Percentiles rank a stretch among this genome's conserved stretches.
phyloP scores from a whole-genome alignment of 2,329 filamentous ascomycete genomes.

The Monosporascus sp. region DNA sequence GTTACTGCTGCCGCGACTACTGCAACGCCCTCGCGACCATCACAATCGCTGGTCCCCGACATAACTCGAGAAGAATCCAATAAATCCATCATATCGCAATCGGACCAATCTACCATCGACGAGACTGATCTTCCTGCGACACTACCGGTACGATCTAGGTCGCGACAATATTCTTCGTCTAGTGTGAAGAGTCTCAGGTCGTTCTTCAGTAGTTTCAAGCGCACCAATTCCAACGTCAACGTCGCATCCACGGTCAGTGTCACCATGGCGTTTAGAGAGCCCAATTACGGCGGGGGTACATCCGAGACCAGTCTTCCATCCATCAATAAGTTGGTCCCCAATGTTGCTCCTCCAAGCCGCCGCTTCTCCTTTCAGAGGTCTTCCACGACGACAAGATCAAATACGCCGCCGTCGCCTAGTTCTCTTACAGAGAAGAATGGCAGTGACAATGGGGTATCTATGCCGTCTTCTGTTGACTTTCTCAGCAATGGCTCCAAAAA shows the following conservation, averaged over 20 bases:
- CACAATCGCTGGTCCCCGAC: not conserved
- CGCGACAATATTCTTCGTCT: constrained; percentile 17
- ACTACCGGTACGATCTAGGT: constrained; percentile 2
- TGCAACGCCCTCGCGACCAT: not conserved
- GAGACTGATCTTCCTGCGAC: not conserved
- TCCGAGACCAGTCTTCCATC: constrained; percentile 18
- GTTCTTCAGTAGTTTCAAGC: constrained; percentile 18
- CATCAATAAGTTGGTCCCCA: constrained; percentile 15
- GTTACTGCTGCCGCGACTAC: not conserved
- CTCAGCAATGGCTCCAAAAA: constrained; percentile 43
- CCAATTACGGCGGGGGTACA: constrained; percentile 18
- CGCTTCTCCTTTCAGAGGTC: constrained; percentile 29
- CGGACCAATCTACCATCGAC: not conserved
- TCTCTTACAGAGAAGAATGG: constrained; percentile 21
- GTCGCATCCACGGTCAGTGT: not conserved
- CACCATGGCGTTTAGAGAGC: constrained; percentile 15
- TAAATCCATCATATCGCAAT: not conserved
- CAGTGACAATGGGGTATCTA: constrained; percentile 17
- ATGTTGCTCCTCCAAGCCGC: constrained; percentile 11
- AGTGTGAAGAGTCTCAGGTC: constrained; percentile 20
- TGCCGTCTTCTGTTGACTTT: constrained; percentile 42
- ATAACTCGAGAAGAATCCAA: not conserved
- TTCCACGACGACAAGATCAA: constrained; percentile 23
- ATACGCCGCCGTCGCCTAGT: constrained; percentile 29
- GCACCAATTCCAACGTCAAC: constrained; percentile 19